phyloP scores from a whole-genome alignment of 1,284 basidiomycete species.

The Omphalotus olearius region DNA sequence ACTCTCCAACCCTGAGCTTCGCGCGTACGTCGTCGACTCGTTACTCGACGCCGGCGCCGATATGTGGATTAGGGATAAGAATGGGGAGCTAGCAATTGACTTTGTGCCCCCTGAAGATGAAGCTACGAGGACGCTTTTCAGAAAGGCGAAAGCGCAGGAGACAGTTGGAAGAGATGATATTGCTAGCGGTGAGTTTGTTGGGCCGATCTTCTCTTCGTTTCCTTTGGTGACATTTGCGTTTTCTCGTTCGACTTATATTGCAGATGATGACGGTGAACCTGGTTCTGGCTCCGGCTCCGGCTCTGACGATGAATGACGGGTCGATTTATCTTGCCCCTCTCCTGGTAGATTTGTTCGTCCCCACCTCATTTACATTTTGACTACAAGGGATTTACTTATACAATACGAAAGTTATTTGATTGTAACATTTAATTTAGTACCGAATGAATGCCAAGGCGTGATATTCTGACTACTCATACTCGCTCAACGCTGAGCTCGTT shows the following conservation, averaged over 20 bases:
- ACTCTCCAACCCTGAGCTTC: slow-evolving; percentile 56
- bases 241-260: slow-evolving; percentile 2
- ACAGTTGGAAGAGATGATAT: slow-evolving; percentile 38
- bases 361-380: too few species aligned
- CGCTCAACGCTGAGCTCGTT: too few species aligned
- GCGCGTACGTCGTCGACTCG: slow-evolving; percentile 52
- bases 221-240: neutral
- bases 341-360: too few species aligned
- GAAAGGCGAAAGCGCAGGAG: slow-evolving; percentile 42
- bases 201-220: neutral
- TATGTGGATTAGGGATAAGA: slow-evolving; percentile 67
- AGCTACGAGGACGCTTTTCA: slow-evolving; percentile 42
- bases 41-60: slow-evolving; percentile 79
- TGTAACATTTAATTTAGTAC: too few species aligned
- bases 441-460: too few species aligned
- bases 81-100: slow-evolving; percentile 56
- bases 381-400: too few species aligned
- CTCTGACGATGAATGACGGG: slow-evolving; percentile 28
- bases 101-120: slow-evolving; percentile 48
- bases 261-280: slow-evolving; percentile 32
- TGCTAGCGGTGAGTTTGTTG: slow-evolving; percentile 31
- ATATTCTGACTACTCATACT: too few species aligned
- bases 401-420: too few species aligned
- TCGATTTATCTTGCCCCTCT: too few species aligned
- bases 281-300: slow-evolving; percentile 27